Base-by-base conservation (phyloP, 805 yeast species). In the Priceomyces castillae region DNA sequence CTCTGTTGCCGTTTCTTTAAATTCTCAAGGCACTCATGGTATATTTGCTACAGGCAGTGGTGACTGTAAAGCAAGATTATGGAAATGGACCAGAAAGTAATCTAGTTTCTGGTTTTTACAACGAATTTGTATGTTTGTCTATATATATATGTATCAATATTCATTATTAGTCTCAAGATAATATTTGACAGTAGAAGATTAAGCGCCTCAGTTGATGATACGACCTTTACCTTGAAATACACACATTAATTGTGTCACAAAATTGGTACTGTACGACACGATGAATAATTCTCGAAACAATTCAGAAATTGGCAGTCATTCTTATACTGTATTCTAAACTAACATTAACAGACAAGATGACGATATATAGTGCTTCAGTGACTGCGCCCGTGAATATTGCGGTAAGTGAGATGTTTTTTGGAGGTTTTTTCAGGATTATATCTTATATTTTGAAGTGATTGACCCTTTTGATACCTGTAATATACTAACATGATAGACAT, bases 301-400 rank as follows among this genome's bases (percentile, higher is more conserved):
- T 28, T n/a, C 12, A 28, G 31, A 41, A 23, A 36, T 42, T 42
- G 41, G 41, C 45, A 42, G 45, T 37, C 41, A 28, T n/a, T 28
- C 10, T 28, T 12, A 28, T 28, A 28, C 7, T 28, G 10, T 5
- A 28, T 10, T 28, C 15, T 12, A 28, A 12, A 28, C 31, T 4
- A 22, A 35, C 14, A 19, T 35, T 11, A 14, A 34, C 25, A 22
- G 12, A 26, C 25, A 44, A 16, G 31, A 79, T 80, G 84, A 46
- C 74, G 7, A 69, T 86, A 30, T 78, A 78, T 64, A 65, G 80
- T 37, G 94, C 96, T 7, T 81, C 96, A 3, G 82, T 86, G 39
- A 89, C 97, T 34, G 98, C 99, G 2, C 99, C 99, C 12, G 99
- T 92, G 42, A 92, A 92, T 65, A 92, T 92, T 65, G 99, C 99